phyloP scores from a whole-genome alignment of 768 basidiomycete species.

The Panus rudis region DNA sequence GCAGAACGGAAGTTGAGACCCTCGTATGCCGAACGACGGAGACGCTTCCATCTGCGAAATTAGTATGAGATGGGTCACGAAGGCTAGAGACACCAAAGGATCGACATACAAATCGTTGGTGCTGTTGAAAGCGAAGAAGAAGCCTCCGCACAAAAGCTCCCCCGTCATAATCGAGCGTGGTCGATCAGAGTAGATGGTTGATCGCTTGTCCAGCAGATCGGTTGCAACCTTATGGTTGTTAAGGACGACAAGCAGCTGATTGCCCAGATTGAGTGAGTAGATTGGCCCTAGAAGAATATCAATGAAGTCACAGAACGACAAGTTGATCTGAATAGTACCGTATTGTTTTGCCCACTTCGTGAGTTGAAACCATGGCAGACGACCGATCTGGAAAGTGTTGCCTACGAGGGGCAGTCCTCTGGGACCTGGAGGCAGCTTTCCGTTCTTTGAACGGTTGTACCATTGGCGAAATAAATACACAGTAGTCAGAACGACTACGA shows the following conservation, averaged over 20 bases:
- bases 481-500: no score
- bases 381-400: slow-evolving; percentile 48
- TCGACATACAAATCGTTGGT: slow-evolving; percentile 18
- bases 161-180: slow-evolving; percentile 22
- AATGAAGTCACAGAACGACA: neutral
- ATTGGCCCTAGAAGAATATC: neutral
- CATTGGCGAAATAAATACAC: neutral
- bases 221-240: slow-evolving; percentile 24
- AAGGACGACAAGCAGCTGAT: slow-evolving; percentile 19
- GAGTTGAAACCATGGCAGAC: slow-evolving; percentile 47
- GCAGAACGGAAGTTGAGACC: slow-evolving; percentile 22
- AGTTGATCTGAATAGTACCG: neutral
- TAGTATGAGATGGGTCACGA: neutral
- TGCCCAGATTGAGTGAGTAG: slow-evolving; percentile 1
- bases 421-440: slow-evolving; percentile 48
- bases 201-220: slow-evolving; percentile 33
- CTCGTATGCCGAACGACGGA: slow-evolving; percentile 29
- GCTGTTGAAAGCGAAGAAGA: slow-evolving; percentile 19
- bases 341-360: slow-evolving; percentile 1
- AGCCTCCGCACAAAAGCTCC: slow-evolving; percentile 26
- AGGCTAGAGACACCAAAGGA: neutral
- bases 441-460: neutral
- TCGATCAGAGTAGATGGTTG: slow-evolving; percentile 19
- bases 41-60: slow-evolving; percentile 25
- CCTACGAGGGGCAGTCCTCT: slow-evolving; percentile 54